Evolutionary conservation across 331 rosid species (phyloP).

Genomic region (Cucumis variabilis): DNA sequence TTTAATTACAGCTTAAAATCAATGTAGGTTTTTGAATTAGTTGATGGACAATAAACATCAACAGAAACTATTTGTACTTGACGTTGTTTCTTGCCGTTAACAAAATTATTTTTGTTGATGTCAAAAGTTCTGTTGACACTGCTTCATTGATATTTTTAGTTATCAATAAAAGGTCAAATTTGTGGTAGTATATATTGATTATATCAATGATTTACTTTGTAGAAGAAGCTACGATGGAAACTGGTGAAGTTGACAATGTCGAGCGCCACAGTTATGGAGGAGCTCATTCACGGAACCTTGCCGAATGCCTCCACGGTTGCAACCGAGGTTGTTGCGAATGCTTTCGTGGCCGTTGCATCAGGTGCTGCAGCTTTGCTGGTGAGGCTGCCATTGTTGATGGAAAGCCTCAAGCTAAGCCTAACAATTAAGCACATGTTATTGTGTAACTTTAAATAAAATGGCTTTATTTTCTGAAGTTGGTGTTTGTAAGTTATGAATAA

Average conservation of each 20-base stretch:
- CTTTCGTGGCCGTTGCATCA: background rate
- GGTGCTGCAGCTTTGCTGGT: background rate
- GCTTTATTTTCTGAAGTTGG: background rate
- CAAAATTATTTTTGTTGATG: no score
- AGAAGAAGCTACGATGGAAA: background rate
- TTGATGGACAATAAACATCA: no score
- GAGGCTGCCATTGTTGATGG: background rate
- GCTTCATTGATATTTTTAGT: no score
- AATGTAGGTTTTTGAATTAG: no score
- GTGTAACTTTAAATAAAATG: background rate
- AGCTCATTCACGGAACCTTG: background rate
- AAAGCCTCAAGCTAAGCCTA: background rate
- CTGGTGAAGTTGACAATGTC: slow-evolving; percentile 19
- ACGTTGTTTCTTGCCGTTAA: no score
- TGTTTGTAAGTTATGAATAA: background rate
- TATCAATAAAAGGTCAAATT: no score
- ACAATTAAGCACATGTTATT: background rate
- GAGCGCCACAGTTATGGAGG: background rate
- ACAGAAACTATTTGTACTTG: no score
- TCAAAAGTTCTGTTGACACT: no score
- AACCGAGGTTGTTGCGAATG: background rate
- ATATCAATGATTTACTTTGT: no score
- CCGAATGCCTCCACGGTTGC: background rate
- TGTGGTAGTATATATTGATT: background rate
- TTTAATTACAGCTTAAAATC: no score